Percentiles rank a stretch among this genome's conserved stretches.
Conservation (phyloP, 805 yeast species). For the Yarrowia sp. region DNA sequence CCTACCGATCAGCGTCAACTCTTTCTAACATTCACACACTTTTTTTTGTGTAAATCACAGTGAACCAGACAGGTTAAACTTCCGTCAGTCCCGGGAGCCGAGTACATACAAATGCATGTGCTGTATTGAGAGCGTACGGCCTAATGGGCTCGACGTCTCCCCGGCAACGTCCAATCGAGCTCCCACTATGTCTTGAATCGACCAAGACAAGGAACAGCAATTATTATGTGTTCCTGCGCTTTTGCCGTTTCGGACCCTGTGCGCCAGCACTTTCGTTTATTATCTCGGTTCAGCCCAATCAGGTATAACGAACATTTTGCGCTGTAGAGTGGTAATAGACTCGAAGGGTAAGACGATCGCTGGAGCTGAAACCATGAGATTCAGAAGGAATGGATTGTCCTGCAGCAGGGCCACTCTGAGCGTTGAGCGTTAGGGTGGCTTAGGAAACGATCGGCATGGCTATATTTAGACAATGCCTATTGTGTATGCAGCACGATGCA, state of each 20-base stretch:
- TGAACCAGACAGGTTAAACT: background rate
- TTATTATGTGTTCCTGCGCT: slow-evolving; percentile 4
- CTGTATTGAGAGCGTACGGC: background rate
- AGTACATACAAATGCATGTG: background rate
- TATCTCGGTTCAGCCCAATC: too few species aligned
- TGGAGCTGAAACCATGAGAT: too few species aligned
- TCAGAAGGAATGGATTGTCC: background rate
- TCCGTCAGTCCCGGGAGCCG: slow-evolving; percentile 14
- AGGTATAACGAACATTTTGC: too few species aligned
- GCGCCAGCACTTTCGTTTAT: too few species aligned
- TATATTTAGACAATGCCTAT: slow-evolving; percentile 21
- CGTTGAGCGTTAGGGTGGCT: background rate
- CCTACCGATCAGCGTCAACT: too few species aligned
- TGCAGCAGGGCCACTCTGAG: background rate
- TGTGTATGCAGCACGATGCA: background rate
- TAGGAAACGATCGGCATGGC: background rate
- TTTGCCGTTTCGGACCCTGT: background rate
- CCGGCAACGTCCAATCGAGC: too few species aligned
- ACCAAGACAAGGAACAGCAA: background rate
- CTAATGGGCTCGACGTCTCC: background rate
- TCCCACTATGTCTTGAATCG: too few species aligned
- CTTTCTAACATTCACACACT: too few species aligned
- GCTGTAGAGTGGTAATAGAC: too few species aligned
- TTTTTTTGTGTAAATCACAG: background rate
- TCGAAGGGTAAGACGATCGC: too few species aligned